phyloP scores from a whole-genome alignment of 2,329 filamentous ascomycete species.

The Penicillium brasilianum region DNA sequence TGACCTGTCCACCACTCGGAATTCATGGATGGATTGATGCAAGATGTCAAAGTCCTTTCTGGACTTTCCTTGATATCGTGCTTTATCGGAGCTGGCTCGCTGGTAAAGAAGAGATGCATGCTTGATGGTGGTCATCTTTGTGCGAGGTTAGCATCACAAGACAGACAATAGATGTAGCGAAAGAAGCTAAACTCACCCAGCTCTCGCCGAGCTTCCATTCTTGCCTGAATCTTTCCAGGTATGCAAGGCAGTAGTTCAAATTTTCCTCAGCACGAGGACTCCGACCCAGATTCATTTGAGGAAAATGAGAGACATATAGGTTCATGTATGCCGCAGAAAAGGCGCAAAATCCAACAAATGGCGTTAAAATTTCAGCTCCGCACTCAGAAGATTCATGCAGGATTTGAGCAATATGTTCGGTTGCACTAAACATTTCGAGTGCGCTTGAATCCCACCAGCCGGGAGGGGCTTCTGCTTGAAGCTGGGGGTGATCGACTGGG shows the following conservation, averaged over 20 bases:
- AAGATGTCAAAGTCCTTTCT: constrained; percentile 23
- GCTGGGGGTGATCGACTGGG: constrained; percentile 48
- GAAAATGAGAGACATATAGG: constrained; percentile 48
- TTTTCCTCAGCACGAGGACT: constrained; percentile 27
- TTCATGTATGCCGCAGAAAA: constrained; percentile 54
- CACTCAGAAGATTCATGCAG: constrained; percentile 48
- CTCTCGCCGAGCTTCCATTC: constrained; percentile 25
- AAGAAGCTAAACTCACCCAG: constrained; percentile 15
- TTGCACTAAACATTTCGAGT: constrained; percentile 43
- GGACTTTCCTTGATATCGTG: constrained; percentile 24
- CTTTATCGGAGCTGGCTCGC: constrained; percentile 21
- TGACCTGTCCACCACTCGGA: constrained; percentile 21
- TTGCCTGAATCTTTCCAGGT: constrained; percentile 21
- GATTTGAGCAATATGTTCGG: constrained; percentile 43
- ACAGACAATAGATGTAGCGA: background rate
- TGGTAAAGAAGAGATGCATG: constrained; percentile 24
- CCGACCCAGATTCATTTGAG: constrained; percentile 48
- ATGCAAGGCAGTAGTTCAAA: constrained; percentile 19
- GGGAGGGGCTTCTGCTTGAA: constrained; percentile 45
- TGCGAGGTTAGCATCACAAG: background rate
- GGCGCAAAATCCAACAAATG: constrained; percentile 54
- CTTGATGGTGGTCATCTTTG: constrained; percentile 24
- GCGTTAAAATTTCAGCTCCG: constrained; percentile 46
- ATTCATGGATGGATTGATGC: constrained; percentile 27
- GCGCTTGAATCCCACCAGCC: constrained; percentile 51